A percentile compares a stretch with the other conserved stretches of the same genome.
Evolutionary conservation across 441 rosid species (phyloP).

Genomic region (Populus hybrid): DNA sequence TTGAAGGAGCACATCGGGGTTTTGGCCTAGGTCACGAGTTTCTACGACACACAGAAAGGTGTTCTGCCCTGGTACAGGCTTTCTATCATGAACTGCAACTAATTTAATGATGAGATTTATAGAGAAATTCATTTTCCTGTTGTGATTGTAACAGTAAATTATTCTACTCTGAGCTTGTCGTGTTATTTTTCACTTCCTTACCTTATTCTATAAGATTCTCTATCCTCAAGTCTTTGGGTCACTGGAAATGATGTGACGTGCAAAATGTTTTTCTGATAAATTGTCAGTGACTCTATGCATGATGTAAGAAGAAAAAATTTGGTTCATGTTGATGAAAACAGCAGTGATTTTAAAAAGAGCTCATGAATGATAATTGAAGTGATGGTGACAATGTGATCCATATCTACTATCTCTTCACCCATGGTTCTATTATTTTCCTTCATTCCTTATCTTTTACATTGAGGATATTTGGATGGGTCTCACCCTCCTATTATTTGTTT

Average conservation of each 20-base stretch:
- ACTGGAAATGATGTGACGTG: background rate
- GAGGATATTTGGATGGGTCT: background rate
- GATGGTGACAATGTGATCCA: background rate
- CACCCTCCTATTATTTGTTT: background rate
- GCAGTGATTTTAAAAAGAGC: background rate
- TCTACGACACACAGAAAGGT: slow-evolving; percentile 90
- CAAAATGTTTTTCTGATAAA: background rate
- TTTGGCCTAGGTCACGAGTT: slow-evolving; percentile 94
- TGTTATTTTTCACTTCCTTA: slow-evolving; percentile 2
- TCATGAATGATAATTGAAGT: background rate
- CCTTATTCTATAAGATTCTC: background rate
- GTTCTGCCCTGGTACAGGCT: slow-evolving; percentile 79
- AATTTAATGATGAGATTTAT: background rate
- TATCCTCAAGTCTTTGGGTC: too few species aligned
- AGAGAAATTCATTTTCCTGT: background rate
- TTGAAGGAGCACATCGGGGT: slow-evolving; percentile 94
- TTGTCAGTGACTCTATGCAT: background rate
- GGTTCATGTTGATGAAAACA: background rate
- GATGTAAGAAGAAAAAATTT: background rate
- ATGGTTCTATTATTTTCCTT: background rate
- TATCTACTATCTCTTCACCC: background rate
- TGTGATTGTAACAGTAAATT: background rate
- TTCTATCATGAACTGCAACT: slow-evolving; percentile 14
- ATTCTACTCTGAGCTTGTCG: background rate
- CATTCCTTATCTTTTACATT: background rate